These are phyloP conservation scores for Uronychia binucleata DNA, from an alignment of 73 alveolate species.

Conservation along the genomic window DNA sequence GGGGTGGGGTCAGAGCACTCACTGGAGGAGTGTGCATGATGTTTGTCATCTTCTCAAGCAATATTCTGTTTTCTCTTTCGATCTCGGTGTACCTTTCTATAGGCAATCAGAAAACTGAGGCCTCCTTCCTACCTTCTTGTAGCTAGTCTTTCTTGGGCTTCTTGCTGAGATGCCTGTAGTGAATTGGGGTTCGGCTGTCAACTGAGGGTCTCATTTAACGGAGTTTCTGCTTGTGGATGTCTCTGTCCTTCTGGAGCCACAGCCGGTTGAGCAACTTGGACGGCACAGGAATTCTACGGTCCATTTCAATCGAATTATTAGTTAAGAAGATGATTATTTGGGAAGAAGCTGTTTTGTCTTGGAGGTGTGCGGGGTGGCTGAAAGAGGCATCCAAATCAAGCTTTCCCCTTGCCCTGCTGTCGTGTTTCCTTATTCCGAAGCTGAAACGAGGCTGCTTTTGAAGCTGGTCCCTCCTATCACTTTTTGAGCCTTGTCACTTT, in stretches of 20 bases:
- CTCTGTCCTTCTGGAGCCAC: conserved; percentile 58
- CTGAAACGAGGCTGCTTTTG: no score
- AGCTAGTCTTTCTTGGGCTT: conserved; percentile 27
- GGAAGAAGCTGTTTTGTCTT: not conserved
- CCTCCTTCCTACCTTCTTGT: conserved; percentile 24
- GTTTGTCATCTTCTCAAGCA: conserved; percentile 68
- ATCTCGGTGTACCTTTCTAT: conserved; percentile 76
- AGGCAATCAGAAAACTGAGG: not conserved
- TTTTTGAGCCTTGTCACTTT: no score
- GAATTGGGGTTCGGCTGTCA: conserved; percentile 17
- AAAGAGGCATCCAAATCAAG: no score
- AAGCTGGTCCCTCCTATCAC: no score
- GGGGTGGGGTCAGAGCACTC: not conserved
- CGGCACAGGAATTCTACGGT: conserved; percentile 48
- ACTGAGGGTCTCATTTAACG: conserved; percentile 1
- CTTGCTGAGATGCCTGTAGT: conserved; percentile 4
- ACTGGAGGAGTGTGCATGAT: conserved; percentile 25
- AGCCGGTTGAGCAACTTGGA: conserved; percentile 54
- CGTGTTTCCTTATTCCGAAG: no score
- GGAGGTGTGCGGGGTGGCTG: not conserved
- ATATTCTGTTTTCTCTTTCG: conserved; percentile 79
- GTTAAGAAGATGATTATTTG: not conserved
- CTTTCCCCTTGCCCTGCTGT: no score
- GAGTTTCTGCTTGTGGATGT: conserved; percentile 62
- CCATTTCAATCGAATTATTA: not conserved